Conservation (phyloP, 169 alveolate genomes). For the Cryptosporidium viatorum region DNA sequence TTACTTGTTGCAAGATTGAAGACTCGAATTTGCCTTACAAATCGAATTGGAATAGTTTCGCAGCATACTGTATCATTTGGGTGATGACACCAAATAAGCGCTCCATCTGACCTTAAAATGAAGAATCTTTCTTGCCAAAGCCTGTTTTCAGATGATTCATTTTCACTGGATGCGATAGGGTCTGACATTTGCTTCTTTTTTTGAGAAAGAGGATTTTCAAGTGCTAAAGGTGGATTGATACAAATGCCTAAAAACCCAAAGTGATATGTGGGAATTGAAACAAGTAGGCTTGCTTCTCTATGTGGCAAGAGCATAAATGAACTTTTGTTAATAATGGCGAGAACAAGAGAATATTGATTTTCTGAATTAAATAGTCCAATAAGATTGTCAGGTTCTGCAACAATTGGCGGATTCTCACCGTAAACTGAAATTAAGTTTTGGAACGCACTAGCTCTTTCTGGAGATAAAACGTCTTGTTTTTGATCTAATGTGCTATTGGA, state of each 20-base stretch:
- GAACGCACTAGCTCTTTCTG: slow-evolving; percentile 61
- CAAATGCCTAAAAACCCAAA: slow-evolving; percentile 67
- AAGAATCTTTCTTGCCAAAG: slow-evolving; percentile 74
- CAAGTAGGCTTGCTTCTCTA: slow-evolving; percentile 59
- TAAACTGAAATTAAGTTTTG: slow-evolving; percentile 63
- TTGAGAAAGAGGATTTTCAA: slow-evolving; percentile 54
- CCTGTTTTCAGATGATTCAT: slow-evolving; percentile 29
- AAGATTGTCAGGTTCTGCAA: slow-evolving; percentile 51
- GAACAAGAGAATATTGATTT: slow-evolving; percentile 65
- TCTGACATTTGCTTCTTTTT: background rate
- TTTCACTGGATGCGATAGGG: background rate
- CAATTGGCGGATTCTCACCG: slow-evolving; percentile 66
- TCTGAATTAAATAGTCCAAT: slow-evolving; percentile 67
- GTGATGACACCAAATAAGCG: slow-evolving; percentile 63
- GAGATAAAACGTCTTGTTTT: slow-evolving; percentile 18
- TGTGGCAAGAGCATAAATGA: slow-evolving; percentile 74
- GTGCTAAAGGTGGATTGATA: slow-evolving; percentile 66
- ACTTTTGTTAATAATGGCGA: slow-evolving; percentile 42
- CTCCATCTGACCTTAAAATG: slow-evolving; percentile 64
- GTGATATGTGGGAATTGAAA: slow-evolving; percentile 68
- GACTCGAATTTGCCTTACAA: slow-evolving; percentile 70
- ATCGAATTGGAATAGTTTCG: slow-evolving; percentile 61
- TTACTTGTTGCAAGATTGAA: slow-evolving; percentile 48
- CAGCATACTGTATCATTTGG: slow-evolving; percentile 42
- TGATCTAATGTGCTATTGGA: background rate